A percentile compares a stretch with the other conserved stretches of the same genome.
Conservation (phyloP, 1,284 basidiomycete genomes). For the Cerioporus squamosus region DNA sequence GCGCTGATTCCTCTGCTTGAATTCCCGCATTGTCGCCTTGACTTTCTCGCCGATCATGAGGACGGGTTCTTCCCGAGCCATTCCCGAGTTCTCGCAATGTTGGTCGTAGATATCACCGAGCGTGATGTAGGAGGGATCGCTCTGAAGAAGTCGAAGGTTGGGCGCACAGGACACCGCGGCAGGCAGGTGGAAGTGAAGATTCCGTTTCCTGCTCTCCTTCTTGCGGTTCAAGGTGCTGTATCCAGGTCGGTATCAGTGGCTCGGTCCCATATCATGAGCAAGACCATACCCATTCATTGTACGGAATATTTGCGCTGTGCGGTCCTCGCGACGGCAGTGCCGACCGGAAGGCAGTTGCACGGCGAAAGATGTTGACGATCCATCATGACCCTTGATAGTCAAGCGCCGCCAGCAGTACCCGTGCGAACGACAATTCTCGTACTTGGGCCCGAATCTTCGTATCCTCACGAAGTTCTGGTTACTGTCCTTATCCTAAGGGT, state of each 20-base stretch:
- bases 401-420: constrained; percentile 92
- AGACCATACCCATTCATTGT: constrained; percentile 85
- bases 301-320: constrained; percentile 90
- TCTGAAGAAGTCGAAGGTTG: constrained; percentile 86
- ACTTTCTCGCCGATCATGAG: constrained; percentile 85
- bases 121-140: constrained; percentile 89
- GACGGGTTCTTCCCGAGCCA: constrained; percentile 89
- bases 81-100: constrained; percentile 79
- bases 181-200: constrained; percentile 91
- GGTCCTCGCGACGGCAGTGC: constrained; percentile 92
- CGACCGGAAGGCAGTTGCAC: constrained; percentile 91
- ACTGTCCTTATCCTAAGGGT: constrained; percentile 87
- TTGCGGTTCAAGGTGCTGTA: constrained; percentile 80
- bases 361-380: constrained; percentile 86
- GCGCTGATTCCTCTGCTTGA: constrained; percentile 47
- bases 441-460: constrained; percentile 88
- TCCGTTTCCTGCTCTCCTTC: constrained; percentile 94
- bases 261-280: constrained; percentile 10
- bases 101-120: constrained; percentile 95
- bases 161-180: constrained; percentile 87
- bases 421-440: constrained; percentile 86
- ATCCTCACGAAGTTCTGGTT: constrained; percentile 94
- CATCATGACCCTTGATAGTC: constrained; percentile 92
- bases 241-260: not conserved
- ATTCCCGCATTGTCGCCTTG: constrained; percentile 69